These are phyloP conservation scores for Colletotrichum orbiculare DNA, from an alignment of 2,329 filamentous ascomycete genomes.

Conservation along the genomic window DNA sequence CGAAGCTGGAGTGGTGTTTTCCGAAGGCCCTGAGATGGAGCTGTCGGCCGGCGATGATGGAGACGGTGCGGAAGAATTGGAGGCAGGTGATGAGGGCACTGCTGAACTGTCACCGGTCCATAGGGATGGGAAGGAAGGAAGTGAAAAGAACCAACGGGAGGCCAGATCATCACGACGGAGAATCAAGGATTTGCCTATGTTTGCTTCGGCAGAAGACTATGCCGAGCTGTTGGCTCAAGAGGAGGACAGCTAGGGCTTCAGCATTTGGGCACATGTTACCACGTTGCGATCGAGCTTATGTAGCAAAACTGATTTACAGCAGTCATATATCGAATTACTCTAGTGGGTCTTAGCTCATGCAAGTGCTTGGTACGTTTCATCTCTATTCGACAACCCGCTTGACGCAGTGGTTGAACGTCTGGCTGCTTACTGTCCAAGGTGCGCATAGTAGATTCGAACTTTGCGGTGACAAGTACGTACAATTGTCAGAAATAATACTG, in stretches of 20 bases:
- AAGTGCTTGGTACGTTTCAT: no score
- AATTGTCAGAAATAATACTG: no score
- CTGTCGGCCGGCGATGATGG: conserved; percentile 55
- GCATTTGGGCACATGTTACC: background rate
- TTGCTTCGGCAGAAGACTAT: conserved; percentile 95
- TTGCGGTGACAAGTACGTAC: no score
- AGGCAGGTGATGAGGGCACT: conserved; percentile 37
- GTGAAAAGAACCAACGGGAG: conserved; percentile 53
- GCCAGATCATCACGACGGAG: conserved; percentile 77
- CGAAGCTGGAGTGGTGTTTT: conserved; percentile 30
- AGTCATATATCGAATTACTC: no score
- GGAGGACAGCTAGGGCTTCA: conserved; percentile 55
- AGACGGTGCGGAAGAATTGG: conserved; percentile 52
- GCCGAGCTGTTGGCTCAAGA: conserved; percentile 84
- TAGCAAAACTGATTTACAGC: no score
- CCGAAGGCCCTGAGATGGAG: conserved; percentile 56
- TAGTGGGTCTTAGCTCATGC: no score
- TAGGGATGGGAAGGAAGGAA: conserved; percentile 39
- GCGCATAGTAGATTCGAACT: no score
- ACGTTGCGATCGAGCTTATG: no score
- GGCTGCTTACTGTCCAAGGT: no score
- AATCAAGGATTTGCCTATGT: conserved; percentile 89
- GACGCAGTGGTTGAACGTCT: no score
- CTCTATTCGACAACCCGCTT: no score
- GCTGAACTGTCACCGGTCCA: conserved; percentile 1